Conservation (phyloP, 768 basidiomycete genomes). For the Rickenella mellea region DNA sequence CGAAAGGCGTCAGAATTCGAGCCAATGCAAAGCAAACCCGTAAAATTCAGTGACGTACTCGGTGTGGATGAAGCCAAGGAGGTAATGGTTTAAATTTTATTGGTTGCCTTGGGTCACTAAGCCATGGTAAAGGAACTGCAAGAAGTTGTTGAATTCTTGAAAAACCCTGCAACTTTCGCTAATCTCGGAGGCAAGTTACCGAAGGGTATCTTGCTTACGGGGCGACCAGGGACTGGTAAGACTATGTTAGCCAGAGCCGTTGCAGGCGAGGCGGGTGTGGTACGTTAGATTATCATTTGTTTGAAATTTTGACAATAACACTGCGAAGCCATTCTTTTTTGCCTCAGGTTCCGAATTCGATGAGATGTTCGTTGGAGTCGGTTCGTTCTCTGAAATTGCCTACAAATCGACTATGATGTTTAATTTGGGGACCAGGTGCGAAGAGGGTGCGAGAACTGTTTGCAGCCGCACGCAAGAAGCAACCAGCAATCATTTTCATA, state of each 20-base stretch:
- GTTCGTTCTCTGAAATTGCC: no score
- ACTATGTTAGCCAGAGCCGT: slow-evolving; percentile 96
- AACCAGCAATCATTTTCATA: slow-evolving; percentile 97
- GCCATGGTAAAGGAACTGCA: slow-evolving; percentile 77
- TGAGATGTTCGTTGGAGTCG: slow-evolving; percentile 94
- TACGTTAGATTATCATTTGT: slow-evolving; percentile 7
- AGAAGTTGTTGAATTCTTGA: slow-evolving; percentile 92
- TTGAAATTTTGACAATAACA: neutral
- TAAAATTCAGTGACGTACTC: slow-evolving; percentile 93
- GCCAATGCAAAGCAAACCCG: slow-evolving; percentile 66
- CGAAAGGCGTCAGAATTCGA: slow-evolving; percentile 77
- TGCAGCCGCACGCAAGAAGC: slow-evolving; percentile 84
- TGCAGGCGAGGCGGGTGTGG: slow-evolving; percentile 93
- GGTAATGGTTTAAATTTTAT: slow-evolving; percentile 29
- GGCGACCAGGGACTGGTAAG: slow-evolving; percentile 93
- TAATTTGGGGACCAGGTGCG: no score
- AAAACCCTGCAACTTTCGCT: slow-evolving; percentile 85
- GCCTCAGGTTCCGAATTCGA: slow-evolving; percentile 96
- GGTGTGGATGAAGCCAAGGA: slow-evolving; percentile 97
- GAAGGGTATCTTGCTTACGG: slow-evolving; percentile 88
- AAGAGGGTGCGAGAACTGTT: slow-evolving; percentile 95
- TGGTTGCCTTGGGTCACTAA: no score
- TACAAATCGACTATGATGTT: no score
- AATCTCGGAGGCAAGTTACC: slow-evolving; percentile 89
- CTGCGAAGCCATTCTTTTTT: slow-evolving; percentile 72